These are phyloP conservation scores for Heterococcus sp. DNA, from an alignment of 108 stramenopile genomes.

Conservation along the genomic window DNA sequence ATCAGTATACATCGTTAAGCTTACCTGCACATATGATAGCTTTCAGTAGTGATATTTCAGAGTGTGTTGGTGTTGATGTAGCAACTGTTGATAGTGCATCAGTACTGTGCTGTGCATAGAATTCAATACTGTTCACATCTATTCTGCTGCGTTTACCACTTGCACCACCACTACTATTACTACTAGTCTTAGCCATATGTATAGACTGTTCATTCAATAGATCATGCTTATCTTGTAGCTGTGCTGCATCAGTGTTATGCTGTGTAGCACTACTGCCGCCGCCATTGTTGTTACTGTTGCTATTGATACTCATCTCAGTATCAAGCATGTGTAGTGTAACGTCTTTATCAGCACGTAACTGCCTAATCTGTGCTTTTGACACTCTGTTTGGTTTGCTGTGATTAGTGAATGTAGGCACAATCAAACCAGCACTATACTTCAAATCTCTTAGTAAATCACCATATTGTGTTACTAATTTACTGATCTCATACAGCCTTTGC, in stretches of 20 bases:
- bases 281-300: not conserved
- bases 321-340: not conserved
- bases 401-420: not conserved
- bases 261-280: not conserved
- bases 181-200: not conserved
- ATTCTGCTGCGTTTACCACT: not conserved
- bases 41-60: not conserved
- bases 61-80: not conserved
- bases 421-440: not conserved
- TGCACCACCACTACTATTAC: not conserved
- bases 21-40: not conserved
- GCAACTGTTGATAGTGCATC: not conserved
- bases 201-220: not conserved
- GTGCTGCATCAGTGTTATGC: not conserved
- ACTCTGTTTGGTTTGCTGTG: not conserved
- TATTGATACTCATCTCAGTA: not conserved
- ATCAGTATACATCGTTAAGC: too few species aligned
- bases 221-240: not conserved
- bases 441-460: not conserved
- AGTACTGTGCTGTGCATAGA: not conserved
- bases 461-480: constrained; percentile 5
- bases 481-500: constrained; percentile 46
- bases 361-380: not conserved
- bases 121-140: not conserved
- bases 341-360: not conserved